phyloP scores from a whole-genome alignment of 1,284 basidiomycete species.

The Prillingera fragicola region DNA sequence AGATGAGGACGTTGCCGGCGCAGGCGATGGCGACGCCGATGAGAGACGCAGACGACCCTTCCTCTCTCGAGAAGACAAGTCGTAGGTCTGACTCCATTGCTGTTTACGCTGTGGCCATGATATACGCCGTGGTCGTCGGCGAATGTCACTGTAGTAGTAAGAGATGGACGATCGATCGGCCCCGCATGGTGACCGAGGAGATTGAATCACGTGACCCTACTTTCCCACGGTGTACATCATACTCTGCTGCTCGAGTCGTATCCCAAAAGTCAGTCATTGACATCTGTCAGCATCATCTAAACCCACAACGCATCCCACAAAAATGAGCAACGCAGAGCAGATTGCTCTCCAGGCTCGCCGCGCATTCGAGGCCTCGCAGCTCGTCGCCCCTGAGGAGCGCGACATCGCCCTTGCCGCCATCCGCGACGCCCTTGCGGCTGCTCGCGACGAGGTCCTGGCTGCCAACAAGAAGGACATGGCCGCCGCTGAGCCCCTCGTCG shows the following conservation, averaged over 20 bases:
- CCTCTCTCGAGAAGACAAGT: constrained; percentile 3
- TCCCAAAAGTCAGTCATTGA: constrained; percentile 3
- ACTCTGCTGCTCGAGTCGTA: constrained; percentile 1
- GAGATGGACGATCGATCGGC: too few species aligned
- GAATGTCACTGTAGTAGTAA: too few species aligned
- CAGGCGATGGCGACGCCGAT: constrained; percentile 81
- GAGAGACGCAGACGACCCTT: constrained; percentile 50
- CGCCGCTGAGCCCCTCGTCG: constrained; percentile 70
- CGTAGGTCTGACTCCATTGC: neutral
- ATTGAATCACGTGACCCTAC: neutral
- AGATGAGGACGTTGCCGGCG: constrained; percentile 80
- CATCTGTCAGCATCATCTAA: constrained; percentile 1
- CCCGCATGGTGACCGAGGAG: too few species aligned
- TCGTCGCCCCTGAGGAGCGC: constrained; percentile 63
- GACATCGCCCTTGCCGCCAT: constrained; percentile 68
- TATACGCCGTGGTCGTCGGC: neutral
- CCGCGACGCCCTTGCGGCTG: constrained; percentile 58
- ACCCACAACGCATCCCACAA: constrained; percentile 1
- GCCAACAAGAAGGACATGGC: constrained; percentile 77
- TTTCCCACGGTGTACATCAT: constrained; percentile 8
- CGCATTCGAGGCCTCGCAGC: constrained; percentile 80
- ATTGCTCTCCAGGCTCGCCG: constrained; percentile 71
- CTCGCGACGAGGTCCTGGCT: constrained; percentile 63
- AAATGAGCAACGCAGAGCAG: constrained; percentile 38
- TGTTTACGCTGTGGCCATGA: neutral